Evolutionary conservation across 2,329 filamentous ascomycete genomes (phyloP).

Genomic region (Fusarium sp.): DNA sequence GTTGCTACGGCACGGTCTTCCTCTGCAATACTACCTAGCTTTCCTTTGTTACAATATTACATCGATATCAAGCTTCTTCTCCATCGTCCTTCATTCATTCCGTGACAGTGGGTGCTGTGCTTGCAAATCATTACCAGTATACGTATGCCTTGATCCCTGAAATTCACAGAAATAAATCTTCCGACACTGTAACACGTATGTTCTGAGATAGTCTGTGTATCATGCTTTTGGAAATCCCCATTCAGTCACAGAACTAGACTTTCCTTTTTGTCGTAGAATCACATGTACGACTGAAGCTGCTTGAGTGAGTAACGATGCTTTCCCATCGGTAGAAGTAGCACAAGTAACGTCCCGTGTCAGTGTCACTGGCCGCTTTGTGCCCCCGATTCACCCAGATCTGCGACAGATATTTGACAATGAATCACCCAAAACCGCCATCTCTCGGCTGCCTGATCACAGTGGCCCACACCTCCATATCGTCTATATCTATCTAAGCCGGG

Average conservation of each 20-base stretch:
- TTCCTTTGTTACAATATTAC: neutral
- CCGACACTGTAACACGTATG: neutral
- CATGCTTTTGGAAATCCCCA: neutral
- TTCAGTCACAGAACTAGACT: neutral
- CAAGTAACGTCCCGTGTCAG: neutral
- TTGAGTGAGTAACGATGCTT: neutral
- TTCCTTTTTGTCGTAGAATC: neutral
- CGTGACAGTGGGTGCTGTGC: too few species aligned
- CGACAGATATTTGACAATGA: neutral
- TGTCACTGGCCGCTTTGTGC: rapidly evolving
- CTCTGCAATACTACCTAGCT: neutral
- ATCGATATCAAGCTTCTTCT: neutral
- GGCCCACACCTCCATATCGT: too few species aligned
- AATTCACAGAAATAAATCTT: neutral
- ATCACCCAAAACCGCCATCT: neutral
- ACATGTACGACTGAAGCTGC: neutral
- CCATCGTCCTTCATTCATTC: too few species aligned
- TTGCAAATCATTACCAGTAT: too few species aligned
- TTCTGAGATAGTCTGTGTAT: neutral
- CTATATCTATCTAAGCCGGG: neutral
- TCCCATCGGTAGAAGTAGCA: neutral
- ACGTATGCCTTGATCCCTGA: too few species aligned
- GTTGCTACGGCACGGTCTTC: too few species aligned
- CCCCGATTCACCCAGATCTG: neutral
- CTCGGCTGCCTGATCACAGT: neutral